Base-by-base conservation (phyloP, 2,329 filamentous ascomycete genomes). In the Bertia moriformis region DNA sequence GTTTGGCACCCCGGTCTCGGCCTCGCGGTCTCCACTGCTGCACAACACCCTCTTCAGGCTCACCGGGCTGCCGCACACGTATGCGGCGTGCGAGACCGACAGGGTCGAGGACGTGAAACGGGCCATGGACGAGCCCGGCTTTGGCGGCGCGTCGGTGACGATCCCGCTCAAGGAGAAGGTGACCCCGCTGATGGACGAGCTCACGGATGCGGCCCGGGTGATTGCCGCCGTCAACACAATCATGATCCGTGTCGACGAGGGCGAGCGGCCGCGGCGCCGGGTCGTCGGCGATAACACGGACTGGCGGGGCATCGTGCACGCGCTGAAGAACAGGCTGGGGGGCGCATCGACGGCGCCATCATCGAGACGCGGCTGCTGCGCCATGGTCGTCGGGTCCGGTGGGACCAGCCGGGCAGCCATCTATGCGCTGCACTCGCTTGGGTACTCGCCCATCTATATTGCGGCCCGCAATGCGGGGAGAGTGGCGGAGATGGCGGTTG, bases 171-270 rank as follows among this genome's bases (percentile, higher is more conserved):
- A 98, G 62, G 65, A 89, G 19, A 85, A 93, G 48, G 77, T 96
- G 41, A 86, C 91, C 61, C 67, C 72, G 0, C 60, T 89, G 4
- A 65, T 98, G 13, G 87, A 96, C 53, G 75, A 80, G 39, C 67
- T 95, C 42, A 80, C 86, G 0, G 72, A 79, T 19, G 79, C 91
- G 40, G 89, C 87, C 13, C 72, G 73, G 46, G 66, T 74, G 19
- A 95, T 98, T 44, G 91, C 91, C 17, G 91, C 91, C 3, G 82
- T 96, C 46, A 98, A 98, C 62, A 98, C 91, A n/a, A 81, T 98
- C 50, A 74, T 94, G 19, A 53, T 73, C 3, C 38, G 53, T 18
- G 54, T 60, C 5, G 51, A 48, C 5, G 62, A 56, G 3, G 63
- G 61, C 3, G 58, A 65, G 40, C 59, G 59, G 38, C n/a, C n/a